phyloP scores from a whole-genome alignment of 768 basidiomycete genomes.

The Obba rivulosa region DNA sequence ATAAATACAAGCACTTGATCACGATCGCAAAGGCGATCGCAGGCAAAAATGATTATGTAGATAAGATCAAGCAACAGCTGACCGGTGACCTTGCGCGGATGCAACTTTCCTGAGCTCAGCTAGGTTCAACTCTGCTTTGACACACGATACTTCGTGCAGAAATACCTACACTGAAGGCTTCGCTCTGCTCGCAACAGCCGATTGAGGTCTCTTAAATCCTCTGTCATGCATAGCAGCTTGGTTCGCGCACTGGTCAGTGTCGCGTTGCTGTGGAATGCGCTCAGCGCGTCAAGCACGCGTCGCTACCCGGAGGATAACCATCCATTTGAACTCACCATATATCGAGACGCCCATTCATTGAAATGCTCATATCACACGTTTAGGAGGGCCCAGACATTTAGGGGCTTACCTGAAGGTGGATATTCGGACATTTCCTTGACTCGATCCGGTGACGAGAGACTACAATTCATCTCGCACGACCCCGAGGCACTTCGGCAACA shows the following conservation, averaged over 20 bases:
- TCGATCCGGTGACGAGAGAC: conserved; percentile 9
- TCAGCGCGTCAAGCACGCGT: background rate
- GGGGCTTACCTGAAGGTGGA: conserved; percentile 4
- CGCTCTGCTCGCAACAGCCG: too few species aligned
- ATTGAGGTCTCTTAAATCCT: too few species aligned
- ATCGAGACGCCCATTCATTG: conserved; percentile 8
- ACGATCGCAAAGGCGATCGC: too few species aligned
- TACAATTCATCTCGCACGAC: conserved; percentile 10
- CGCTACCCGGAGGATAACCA: too few species aligned
- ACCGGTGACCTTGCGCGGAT: background rate
- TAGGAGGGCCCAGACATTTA: conserved; percentile 9
- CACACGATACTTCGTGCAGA: too few species aligned
- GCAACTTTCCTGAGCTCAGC: too few species aligned
- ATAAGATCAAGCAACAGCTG: background rate
- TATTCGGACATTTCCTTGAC: conserved; percentile 1
- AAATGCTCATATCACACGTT: conserved; percentile 12
- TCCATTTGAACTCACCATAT: conserved; percentile 16
- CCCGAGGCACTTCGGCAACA: background rate
- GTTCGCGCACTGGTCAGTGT: too few species aligned
- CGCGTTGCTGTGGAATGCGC: background rate
- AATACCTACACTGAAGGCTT: too few species aligned
- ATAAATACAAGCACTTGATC: too few species aligned
- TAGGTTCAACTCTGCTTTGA: too few species aligned
- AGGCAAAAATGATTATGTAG: too few species aligned
- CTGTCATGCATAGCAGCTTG: too few species aligned